A percentile compares a stretch with the other conserved stretches of the same genome.
Evolutionary conservation across 2,329 filamentous ascomycete genomes (phyloP).

Genomic region (Chaetomium olivaceum): DNA sequence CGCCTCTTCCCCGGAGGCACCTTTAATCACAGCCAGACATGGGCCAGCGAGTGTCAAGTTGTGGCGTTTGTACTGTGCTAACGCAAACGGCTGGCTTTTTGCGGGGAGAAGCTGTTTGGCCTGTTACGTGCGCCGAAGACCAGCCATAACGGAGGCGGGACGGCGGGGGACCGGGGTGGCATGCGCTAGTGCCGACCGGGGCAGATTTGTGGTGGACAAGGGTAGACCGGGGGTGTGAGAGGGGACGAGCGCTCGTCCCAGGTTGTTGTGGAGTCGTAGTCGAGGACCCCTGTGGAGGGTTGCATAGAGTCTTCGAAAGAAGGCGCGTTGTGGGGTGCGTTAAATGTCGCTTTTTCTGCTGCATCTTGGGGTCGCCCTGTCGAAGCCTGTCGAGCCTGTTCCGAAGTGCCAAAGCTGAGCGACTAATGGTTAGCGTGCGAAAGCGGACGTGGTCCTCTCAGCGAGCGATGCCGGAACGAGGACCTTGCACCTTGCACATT

Average conservation of each 20-base stretch:
- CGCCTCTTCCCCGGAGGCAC: neutral
- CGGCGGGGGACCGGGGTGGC: conserved; percentile 24
- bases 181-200: conserved; percentile 25
- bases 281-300: conserved; percentile 24
- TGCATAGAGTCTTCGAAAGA: conserved; percentile 26
- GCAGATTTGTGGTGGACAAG: neutral
- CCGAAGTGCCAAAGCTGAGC: conserved; percentile 7
- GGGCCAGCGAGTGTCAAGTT: conserved; percentile 19
- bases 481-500: neutral
- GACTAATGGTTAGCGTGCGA: conserved; percentile 11
- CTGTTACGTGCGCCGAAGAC: conserved; percentile 12
- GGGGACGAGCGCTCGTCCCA: neutral
- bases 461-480: neutral
- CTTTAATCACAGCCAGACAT: conserved; percentile 11
- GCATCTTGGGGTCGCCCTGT: conserved; percentile 18
- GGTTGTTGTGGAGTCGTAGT: neutral
- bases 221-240: neutral
- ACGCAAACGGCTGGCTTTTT: conserved; percentile 15
- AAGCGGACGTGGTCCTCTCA: conserved; percentile 6
- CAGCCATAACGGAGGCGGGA: conserved; percentile 30
- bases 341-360: conserved; percentile 25
- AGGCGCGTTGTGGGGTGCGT: conserved; percentile 25
- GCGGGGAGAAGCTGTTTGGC: conserved; percentile 20
- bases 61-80: conserved; percentile 10
- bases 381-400: neutral